Evolutionary conservation across 2,329 filamentous ascomycete species (phyloP), one percentile per base, ranked within the genome.

Genomic region (Arachnomyces sp.): DNA sequence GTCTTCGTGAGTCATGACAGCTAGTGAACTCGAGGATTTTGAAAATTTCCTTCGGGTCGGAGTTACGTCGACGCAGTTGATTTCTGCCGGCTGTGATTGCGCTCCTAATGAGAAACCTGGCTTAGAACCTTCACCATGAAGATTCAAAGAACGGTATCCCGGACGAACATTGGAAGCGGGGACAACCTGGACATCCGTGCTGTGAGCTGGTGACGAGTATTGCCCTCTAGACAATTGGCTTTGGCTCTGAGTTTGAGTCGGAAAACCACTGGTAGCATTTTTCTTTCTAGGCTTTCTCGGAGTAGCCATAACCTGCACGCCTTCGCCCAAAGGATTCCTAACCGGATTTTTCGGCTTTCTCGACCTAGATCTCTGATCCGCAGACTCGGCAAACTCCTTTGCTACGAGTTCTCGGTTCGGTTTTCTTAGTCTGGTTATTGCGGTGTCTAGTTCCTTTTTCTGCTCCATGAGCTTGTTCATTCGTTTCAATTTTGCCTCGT

Each of bases 241-340:
- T 38, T 25, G 30, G 39, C 15, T n/a, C n/a, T n/a, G n/a, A n/a
- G n/a, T n/a, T n/a, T n/a, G n/a, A n/a, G n/a, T n/a, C n/a, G n/a
- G n/a, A n/a, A n/a, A n/a, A n/a, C n/a, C 12, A 46, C 43, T 3
- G 40, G 39, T 34, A 48, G 48, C 44, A 34, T 65, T 56, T 40
- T 51, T 61, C 49, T 55, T 60, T 21, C 62, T 57, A 36, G 55
- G 54, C 7, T 57, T 57, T 39, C 58, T 65, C 3, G 69, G 69
- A 3, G 69, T 73, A 13, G 68, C 69, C 52, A 67, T 69, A 40
- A 72, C 68, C 50, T 72, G 69, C 15, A 72, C 64, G 6, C 64
- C 60, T 46, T 68, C 61, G 8, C 59, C 62, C 7, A 59, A 49
- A 2, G 61, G 60, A 45, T 66, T 67, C 3, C 64, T 60, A 3